Evolutionary conservation across 2,329 filamentous ascomycete species (phyloP).

Genomic region (Sporothrix dimorphospora): DNA sequence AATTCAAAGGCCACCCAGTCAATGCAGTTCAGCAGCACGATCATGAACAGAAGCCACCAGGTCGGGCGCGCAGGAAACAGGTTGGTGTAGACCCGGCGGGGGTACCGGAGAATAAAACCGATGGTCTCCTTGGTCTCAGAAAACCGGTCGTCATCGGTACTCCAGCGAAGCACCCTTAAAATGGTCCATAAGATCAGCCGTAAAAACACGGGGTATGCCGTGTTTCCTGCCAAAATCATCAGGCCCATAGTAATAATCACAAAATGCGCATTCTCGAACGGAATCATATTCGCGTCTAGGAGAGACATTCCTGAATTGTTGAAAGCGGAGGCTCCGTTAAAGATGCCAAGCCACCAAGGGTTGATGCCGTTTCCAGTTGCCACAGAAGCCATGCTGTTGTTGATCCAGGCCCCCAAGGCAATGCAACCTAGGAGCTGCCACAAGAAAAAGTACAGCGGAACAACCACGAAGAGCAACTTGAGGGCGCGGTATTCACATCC

Average conservation of each 20-base stretch:
- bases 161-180: conserved; percentile 46
- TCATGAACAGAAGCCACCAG: conserved; percentile 66
- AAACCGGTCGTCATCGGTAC: conserved; percentile 45
- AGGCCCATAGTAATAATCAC: conserved; percentile 58
- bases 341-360: conserved; percentile 70
- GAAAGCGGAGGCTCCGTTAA: conserved; percentile 69
- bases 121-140: conserved; percentile 53
- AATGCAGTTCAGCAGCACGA: conserved; percentile 62
- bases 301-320: conserved; percentile 73
- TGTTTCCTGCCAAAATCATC: conserved; percentile 67
- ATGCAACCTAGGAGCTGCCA: conserved; percentile 64
- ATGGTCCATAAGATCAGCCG: conserved; percentile 61
- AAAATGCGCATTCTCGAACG: conserved; percentile 58
- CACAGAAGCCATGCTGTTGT: conserved; percentile 52
- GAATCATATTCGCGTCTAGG: conserved; percentile 67
- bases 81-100: conserved; percentile 63
- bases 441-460: conserved; percentile 62
- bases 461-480: conserved; percentile 59
- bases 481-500: conserved; percentile 68
- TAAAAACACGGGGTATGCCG: conserved; percentile 66
- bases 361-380: conserved; percentile 60
- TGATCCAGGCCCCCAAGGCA: conserved; percentile 65
- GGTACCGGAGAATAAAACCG: conserved; percentile 58
- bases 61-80: conserved; percentile 66
- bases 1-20: conserved; percentile 70